Conservation (phyloP, 331 rosid species). For the Spiraea crenata region DNA sequence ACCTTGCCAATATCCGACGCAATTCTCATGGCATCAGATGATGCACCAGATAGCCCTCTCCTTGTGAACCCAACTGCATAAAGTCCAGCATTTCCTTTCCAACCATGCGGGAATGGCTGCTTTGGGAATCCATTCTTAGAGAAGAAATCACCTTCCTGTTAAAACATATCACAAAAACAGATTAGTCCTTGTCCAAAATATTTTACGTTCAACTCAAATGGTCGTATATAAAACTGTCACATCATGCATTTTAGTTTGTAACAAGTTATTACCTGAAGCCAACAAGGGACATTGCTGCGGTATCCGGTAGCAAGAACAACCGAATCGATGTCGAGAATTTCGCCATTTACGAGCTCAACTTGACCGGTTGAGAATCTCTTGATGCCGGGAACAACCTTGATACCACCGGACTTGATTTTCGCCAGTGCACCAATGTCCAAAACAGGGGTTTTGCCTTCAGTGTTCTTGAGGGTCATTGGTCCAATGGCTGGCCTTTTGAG, state of each 20-base stretch:
- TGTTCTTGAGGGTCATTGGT: slow-evolving; percentile 78
- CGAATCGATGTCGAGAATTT: slow-evolving; percentile 61
- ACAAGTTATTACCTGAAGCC: slow-evolving; percentile 87
- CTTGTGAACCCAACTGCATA: slow-evolving; percentile 94
- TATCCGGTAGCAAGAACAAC: slow-evolving; percentile 88
- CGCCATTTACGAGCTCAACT: slow-evolving; percentile 67
- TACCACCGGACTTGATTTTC: slow-evolving; percentile 78
- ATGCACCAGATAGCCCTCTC: slow-evolving; percentile 91
- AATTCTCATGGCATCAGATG: slow-evolving; percentile 75
- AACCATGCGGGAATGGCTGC: slow-evolving; percentile 65
- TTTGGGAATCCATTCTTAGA: slow-evolving; percentile 84
- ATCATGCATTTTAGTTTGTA: neutral
- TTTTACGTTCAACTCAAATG: no score
- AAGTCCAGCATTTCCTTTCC: slow-evolving; percentile 88
- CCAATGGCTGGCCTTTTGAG: slow-evolving; percentile 74
- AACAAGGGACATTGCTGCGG: slow-evolving; percentile 93
- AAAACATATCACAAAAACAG: slow-evolving; percentile 16
- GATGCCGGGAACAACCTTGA: slow-evolving; percentile 72
- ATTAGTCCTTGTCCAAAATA: slow-evolving; percentile 21
- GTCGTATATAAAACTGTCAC: neutral
- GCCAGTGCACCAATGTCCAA: slow-evolving; percentile 76
- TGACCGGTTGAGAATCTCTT: slow-evolving; percentile 41
- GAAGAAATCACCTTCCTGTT: slow-evolving; percentile 81
- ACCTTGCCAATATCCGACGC: slow-evolving; percentile 75
- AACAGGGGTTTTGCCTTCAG: slow-evolving; percentile 92